Conservation (phyloP, 2,329 filamentous ascomycete species). For the Chalara sp. region DNA sequence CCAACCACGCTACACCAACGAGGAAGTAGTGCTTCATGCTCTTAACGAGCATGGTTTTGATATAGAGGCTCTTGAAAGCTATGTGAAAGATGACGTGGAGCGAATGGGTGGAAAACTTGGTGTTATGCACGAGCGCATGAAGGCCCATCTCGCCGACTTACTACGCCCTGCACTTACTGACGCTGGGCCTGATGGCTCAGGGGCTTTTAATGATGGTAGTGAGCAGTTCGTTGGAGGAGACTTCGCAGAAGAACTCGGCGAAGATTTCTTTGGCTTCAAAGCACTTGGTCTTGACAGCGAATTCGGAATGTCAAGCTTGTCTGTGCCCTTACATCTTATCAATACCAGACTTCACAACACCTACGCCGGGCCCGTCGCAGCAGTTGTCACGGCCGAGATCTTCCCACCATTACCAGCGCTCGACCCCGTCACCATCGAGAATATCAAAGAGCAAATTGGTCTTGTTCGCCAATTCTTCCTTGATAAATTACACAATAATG, state of each 20-base stretch:
- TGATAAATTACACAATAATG: slow-evolving; percentile 77
- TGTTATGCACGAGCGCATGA: slow-evolving; percentile 91
- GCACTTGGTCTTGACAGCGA: slow-evolving; percentile 89
- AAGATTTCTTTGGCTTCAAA: slow-evolving; percentile 98
- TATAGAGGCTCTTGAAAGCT: slow-evolving; percentile 72
- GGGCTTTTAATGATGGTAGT: slow-evolving; percentile 91
- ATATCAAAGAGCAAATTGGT: slow-evolving; percentile 73
- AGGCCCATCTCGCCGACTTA: slow-evolving; percentile 84
- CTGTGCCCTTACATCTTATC: slow-evolving; percentile 87
- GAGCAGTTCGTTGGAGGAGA: slow-evolving; percentile 96
- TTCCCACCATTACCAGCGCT: slow-evolving; percentile 64
- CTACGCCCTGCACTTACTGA: slow-evolving; percentile 83
- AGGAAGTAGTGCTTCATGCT: slow-evolving; percentile 83
- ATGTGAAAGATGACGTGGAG: slow-evolving; percentile 92
- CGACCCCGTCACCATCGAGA: slow-evolving; percentile 73
- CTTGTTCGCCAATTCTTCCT: slow-evolving; percentile 89
- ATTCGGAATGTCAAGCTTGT: slow-evolving; percentile 79
- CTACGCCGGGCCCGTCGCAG: slow-evolving; percentile 62
- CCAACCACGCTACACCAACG: slow-evolving; percentile 67
- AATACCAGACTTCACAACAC: slow-evolving; percentile 85
- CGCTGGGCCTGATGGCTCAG: slow-evolving; percentile 73
- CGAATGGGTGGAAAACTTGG: slow-evolving; percentile 71
- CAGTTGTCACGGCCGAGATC: slow-evolving; percentile 42
- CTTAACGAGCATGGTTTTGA: slow-evolving; percentile 80
- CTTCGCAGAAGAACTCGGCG: slow-evolving; percentile 94